phyloP scores from a whole-genome alignment of 441 rosid species.

The Mallotus japonicus region DNA sequence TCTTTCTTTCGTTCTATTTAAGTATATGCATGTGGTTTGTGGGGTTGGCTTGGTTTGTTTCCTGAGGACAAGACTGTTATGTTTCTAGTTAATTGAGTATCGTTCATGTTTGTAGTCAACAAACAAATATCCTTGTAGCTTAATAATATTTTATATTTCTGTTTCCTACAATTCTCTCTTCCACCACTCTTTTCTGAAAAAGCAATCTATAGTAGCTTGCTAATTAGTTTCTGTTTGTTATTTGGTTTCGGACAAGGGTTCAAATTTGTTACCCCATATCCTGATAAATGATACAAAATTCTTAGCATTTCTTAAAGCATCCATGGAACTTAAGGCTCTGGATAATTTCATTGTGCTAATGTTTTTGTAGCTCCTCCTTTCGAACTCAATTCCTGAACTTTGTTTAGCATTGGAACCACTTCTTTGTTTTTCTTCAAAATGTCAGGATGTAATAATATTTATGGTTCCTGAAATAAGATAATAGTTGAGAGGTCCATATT shows the following conservation, averaged over 20 bases:
- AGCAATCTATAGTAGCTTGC: too few species aligned
- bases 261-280: background rate
- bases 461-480: constrained; percentile 4
- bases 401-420: background rate
- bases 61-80: background rate
- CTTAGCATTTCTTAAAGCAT: too few species aligned
- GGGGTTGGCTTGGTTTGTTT: background rate
- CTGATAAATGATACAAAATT: too few species aligned
- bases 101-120: constrained; percentile 18
- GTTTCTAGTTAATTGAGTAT: constrained; percentile 1
- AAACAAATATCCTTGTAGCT: constrained; percentile 13
- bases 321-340: background rate
- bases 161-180: background rate
- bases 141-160: background rate
- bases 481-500: constrained; percentile 4
- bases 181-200: background rate
- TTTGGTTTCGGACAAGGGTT: too few species aligned
- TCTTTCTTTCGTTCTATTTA: background rate
- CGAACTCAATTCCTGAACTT: background rate
- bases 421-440: background rate
- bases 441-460: background rate
- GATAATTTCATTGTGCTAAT: background rate
- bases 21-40: background rate
- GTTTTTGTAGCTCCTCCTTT: too few species aligned
- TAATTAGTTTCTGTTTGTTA: too few species aligned